phyloP scores from a whole-genome alignment of 305 asterid genomes.

The Rubia peregrina region DNA sequence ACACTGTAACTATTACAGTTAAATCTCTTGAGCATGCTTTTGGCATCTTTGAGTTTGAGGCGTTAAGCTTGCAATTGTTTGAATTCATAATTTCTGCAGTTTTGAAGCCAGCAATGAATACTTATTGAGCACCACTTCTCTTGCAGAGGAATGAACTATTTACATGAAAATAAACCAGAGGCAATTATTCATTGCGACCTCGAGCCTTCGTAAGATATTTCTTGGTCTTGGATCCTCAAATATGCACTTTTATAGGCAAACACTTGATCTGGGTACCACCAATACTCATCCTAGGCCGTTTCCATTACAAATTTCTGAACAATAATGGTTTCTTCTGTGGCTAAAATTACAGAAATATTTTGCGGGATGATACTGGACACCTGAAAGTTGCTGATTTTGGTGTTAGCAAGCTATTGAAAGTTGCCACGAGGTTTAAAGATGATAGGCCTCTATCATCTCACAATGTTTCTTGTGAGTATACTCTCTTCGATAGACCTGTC shows the following conservation, averaged over 20 bases:
- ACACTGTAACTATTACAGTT: not conserved
- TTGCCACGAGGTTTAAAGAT: conserved; percentile 66
- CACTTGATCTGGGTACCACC: not conserved
- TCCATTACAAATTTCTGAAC: conserved; percentile 8
- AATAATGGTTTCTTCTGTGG: conserved; percentile 11
- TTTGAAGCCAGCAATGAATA: not conserved
- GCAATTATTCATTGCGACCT: conserved; percentile 87
- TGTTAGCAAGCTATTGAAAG: conserved; percentile 73
- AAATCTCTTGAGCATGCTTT: not conserved
- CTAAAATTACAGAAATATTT: conserved; percentile 59
- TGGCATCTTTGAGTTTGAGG: not conserved
- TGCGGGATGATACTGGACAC: conserved; percentile 93
- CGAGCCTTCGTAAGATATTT: conserved; percentile 79
- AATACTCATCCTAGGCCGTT: conserved; percentile 2
- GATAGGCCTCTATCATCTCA: conserved; percentile 40
- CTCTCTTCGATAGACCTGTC: conserved; percentile 9
- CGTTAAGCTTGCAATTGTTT: conserved; percentile 6
- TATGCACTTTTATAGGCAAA: not conserved
- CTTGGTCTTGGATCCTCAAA: conserved; percentile 12
- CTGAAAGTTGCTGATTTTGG: conserved; percentile 97
- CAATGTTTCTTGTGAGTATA: conserved; percentile 64
- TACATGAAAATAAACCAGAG: conserved; percentile 69
- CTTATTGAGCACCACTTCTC: conserved; percentile 13
- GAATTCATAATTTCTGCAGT: not conserved
- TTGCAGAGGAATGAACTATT: conserved; percentile 86